phyloP scores from a whole-genome alignment of 257 asterid genomes.

The Cruciata laevipes region DNA sequence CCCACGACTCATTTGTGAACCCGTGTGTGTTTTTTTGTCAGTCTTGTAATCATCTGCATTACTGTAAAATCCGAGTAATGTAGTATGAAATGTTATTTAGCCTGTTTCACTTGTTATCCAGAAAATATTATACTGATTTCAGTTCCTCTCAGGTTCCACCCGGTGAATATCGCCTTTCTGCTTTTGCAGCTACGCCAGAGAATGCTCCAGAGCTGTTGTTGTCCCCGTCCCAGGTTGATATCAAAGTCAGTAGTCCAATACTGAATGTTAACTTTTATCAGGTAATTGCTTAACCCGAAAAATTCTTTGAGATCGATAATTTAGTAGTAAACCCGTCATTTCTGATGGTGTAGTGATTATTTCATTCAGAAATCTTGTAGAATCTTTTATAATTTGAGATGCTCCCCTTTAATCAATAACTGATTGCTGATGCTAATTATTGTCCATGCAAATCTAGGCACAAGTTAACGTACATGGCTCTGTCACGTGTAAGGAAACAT shows the following conservation, averaged over 20 bases:
- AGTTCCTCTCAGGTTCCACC: constrained; percentile 63
- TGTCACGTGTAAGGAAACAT: constrained; percentile 74
- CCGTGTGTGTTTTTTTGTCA: not conserved
- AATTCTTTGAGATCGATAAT: not conserved
- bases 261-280: constrained; percentile 62
- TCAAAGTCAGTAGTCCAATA: constrained; percentile 54
- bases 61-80: not conserved
- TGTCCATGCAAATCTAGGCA: constrained; percentile 46
- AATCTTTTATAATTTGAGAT: not conserved
- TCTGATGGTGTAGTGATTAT: not conserved
- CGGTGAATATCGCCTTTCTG: constrained; percentile 90
- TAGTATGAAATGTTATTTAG: not conserved
- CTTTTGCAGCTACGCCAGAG: constrained; percentile 73
- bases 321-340: not conserved
- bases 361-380: not conserved
- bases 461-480: constrained; percentile 78
- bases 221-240: constrained; percentile 71
- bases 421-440: constrained; percentile 11
- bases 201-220: constrained; percentile 74
- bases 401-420: not conserved
- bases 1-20: not conserved
- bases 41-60: not conserved
- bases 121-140: constrained; percentile 18
- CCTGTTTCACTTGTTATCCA: not conserved
- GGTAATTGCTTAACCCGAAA: constrained; percentile 32